phyloP scores from a whole-genome alignment of 345 rosid species.

The Lepidium aucheri region DNA sequence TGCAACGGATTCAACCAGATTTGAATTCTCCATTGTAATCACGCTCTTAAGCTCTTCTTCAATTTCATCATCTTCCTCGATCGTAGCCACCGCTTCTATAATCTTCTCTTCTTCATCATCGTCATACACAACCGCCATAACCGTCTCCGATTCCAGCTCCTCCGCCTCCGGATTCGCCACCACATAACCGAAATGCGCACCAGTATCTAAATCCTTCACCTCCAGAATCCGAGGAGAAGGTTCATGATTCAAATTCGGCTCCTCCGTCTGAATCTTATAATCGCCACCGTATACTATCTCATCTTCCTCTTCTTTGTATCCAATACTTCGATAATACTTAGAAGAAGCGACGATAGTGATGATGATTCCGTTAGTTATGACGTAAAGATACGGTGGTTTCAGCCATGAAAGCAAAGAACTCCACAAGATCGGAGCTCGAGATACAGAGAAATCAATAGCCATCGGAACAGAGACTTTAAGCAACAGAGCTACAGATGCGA shows the following conservation, averaged over 20 bases:
- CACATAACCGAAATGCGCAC: neutral
- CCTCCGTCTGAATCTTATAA: conserved; percentile 22
- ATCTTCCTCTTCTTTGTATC: conserved; percentile 3
- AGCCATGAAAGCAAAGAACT: conserved; percentile 19
- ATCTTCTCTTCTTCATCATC: neutral
- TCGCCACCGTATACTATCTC: conserved; percentile 16
- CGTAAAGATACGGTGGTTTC: conserved; percentile 21
- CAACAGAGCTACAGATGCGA: conserved; percentile 9
- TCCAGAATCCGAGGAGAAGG: conserved; percentile 5
- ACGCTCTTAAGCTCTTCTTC: conserved; percentile 17
- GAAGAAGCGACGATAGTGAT: conserved; percentile 27
- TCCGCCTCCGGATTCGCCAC: neutral
- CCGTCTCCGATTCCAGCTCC: neutral
- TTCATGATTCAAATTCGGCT: neutral
- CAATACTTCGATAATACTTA: neutral
- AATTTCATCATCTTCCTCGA: neutral
- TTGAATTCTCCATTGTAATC: conserved; percentile 1
- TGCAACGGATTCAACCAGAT: neutral
- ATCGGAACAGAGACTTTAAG: conserved; percentile 15
- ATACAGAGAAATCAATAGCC: conserved; percentile 21
- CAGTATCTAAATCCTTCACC: conserved; percentile 13
- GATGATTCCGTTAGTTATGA: conserved; percentile 26
- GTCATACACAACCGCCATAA: conserved; percentile 1
- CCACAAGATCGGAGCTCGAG: conserved; percentile 23
- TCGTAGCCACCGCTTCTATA: neutral